phyloP scores from a whole-genome alignment of 306 rosid species.

The Prunus armeniaca region DNA sequence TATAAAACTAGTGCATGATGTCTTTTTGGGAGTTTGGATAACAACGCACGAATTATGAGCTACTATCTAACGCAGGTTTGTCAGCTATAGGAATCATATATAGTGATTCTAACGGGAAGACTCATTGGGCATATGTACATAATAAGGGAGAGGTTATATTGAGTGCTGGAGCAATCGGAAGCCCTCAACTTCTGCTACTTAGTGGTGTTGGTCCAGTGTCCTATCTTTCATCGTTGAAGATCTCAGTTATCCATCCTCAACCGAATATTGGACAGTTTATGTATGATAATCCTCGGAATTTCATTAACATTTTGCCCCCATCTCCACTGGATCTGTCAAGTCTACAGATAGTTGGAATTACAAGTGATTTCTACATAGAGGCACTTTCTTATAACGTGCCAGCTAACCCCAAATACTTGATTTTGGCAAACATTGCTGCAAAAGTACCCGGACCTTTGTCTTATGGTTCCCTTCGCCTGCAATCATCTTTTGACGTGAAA shows the following conservation, averaged over 20 bases:
- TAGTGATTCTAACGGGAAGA: conserved; percentile 18
- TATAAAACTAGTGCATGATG: no score
- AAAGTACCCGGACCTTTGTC: neutral
- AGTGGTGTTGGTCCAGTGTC: conserved; percentile 30
- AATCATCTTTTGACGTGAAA: neutral
- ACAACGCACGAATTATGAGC: neutral
- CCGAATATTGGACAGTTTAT: conserved; percentile 23
- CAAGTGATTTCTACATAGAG: neutral
- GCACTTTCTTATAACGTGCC: neutral
- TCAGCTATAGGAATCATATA: conserved; percentile 26
- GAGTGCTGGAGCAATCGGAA: conserved; percentile 37
- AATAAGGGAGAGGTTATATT: conserved; percentile 25
- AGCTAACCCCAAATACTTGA: no score
- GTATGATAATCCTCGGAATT: conserved; percentile 30
- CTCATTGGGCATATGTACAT: conserved; percentile 20
- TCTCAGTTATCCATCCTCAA: conserved; percentile 22
- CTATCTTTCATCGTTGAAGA: conserved; percentile 3
- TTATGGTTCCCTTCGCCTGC: neutral
- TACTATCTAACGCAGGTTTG: neutral
- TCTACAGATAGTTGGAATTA: neutral
- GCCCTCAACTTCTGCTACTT: conserved; percentile 32
- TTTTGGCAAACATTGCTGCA: neutral
- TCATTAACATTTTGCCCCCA: neutral
- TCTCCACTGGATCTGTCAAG: neutral
- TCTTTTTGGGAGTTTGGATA: no score